Evolutionary conservation across 257 asterid species (phyloP).

Genomic region (Solanum medicagineum): DNA sequence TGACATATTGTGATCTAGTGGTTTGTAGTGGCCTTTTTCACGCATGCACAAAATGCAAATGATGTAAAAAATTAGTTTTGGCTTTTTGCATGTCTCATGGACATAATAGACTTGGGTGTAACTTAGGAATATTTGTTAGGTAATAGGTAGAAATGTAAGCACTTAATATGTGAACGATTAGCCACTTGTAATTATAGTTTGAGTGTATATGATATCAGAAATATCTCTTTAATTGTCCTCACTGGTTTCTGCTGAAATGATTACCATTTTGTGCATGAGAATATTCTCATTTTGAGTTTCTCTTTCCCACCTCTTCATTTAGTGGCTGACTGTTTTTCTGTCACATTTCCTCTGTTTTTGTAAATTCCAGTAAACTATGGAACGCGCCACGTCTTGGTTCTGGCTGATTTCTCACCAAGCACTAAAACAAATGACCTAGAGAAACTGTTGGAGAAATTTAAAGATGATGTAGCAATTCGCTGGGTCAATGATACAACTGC

Average conservation of each 20-base stretch:
- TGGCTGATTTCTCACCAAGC: slow-evolving; percentile 57
- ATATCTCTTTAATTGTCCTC: neutral
- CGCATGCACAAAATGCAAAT: neutral
- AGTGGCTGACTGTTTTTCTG: neutral
- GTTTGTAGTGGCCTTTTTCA: neutral
- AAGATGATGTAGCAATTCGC: slow-evolving; percentile 62
- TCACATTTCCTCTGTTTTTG: neutral
- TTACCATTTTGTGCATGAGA: neutral
- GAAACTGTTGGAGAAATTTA: slow-evolving; percentile 53
- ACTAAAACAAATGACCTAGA: slow-evolving; percentile 66
- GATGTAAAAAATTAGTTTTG: neutral
- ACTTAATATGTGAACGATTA: neutral
- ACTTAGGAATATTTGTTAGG: neutral
- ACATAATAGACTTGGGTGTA: neutral
- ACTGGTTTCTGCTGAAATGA: neutral
- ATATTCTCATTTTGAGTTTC: neutral
- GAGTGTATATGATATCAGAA: neutral
- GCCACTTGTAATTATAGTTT: neutral
- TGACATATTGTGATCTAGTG: neutral
- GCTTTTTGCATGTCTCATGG: neutral
- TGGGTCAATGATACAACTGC: slow-evolving; percentile 86
- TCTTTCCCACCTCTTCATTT: neutral
- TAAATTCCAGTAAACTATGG: slow-evolving; percentile 21
- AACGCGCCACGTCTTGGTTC: slow-evolving; percentile 70
- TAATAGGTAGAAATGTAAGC: neutral